Percentiles rank a stretch among this genome's conserved stretches.
Evolutionary conservation across 345 rosid species (phyloP).

Genomic region (Passiflora organensis): DNA sequence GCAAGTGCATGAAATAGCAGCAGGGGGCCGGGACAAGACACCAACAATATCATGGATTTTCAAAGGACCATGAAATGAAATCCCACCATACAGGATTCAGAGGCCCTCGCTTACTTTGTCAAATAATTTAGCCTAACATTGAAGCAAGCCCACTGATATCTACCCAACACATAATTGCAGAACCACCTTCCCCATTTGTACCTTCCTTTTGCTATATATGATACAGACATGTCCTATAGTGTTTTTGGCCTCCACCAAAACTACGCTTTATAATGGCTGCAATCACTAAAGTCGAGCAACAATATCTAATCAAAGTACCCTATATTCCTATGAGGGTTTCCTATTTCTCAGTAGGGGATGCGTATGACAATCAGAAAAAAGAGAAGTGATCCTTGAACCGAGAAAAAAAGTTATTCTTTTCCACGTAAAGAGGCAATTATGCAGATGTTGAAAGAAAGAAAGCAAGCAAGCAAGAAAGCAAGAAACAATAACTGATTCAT

Average conservation of each 20-base stretch:
- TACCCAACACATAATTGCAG: constrained; percentile 3
- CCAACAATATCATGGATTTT: constrained; percentile 15
- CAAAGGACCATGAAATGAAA: constrained; percentile 4
- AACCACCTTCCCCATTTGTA: constrained; percentile 15
- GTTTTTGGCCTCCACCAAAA: constrained; percentile 20
- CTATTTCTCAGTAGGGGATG: constrained; percentile 30
- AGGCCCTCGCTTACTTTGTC: not conserved
- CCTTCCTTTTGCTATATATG: constrained; percentile 16
- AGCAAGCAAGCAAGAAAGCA: too few relatives aligned
- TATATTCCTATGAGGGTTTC: constrained; percentile 11
- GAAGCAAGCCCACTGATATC: constrained; percentile 9
- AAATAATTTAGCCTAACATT: not conserved
- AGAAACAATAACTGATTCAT: not conserved
- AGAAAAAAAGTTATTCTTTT: constrained; percentile 43
- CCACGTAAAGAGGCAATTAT: constrained; percentile 40
- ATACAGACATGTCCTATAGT: constrained; percentile 13
- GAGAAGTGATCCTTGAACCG: constrained; percentile 31
- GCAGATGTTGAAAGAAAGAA: constrained; percentile 22
- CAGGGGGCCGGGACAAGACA: constrained; percentile 30
- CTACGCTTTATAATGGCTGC: not conserved
- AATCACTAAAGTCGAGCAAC: constrained; percentile 21
- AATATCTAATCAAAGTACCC: constrained; percentile 10
- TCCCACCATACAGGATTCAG: constrained; percentile 18
- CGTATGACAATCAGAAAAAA: constrained; percentile 16
- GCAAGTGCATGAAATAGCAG: not conserved